Percentiles rank a stretch among this genome's conserved stretches.
Conservation (phyloP, 2,329 filamentous ascomycete genomes). For the Pyrenophora tritici-repentis region DNA sequence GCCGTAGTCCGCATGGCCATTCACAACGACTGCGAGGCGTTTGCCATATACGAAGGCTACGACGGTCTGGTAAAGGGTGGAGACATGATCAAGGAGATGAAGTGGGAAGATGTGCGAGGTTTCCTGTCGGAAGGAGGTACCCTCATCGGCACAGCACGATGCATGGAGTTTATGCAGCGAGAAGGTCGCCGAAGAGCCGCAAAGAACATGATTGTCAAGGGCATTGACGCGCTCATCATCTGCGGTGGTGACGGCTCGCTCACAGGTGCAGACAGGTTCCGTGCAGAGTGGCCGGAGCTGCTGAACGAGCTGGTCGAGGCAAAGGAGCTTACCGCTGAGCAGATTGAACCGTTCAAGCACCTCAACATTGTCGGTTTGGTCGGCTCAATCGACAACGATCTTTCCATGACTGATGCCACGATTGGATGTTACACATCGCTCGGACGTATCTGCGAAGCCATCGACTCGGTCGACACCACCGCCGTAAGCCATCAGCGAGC, state of each 20-base stretch:
- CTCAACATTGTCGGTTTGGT: constrained; percentile 97
- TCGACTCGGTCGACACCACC: constrained; percentile 96
- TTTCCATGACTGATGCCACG: constrained; percentile 95
- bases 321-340: constrained; percentile 70
- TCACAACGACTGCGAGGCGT: constrained; percentile 64
- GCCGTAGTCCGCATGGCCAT: constrained; percentile 92
- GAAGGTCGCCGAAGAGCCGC: constrained; percentile 81
- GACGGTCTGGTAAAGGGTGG: constrained; percentile 91
- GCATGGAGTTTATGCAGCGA: constrained; percentile 89
- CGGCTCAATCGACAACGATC: constrained; percentile 97
- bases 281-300: constrained; percentile 87
- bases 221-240: constrained; percentile 94
- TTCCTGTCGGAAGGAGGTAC: constrained; percentile 94
- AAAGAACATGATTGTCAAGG: constrained; percentile 90
- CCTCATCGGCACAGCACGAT: constrained; percentile 91
- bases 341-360: constrained; percentile 77
- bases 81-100: constrained; percentile 82
- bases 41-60: constrained; percentile 81
- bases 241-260: constrained; percentile 91
- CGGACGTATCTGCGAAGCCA: constrained; percentile 88
- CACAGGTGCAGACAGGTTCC: constrained; percentile 93
- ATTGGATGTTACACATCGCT: constrained; percentile 97
- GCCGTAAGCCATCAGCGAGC: constrained; percentile 92
- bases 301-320: constrained; percentile 80
- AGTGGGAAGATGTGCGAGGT: constrained; percentile 92